phyloP scores from a whole-genome alignment of 2,329 filamentous ascomycete genomes.

The Paraphoma sp. region DNA sequence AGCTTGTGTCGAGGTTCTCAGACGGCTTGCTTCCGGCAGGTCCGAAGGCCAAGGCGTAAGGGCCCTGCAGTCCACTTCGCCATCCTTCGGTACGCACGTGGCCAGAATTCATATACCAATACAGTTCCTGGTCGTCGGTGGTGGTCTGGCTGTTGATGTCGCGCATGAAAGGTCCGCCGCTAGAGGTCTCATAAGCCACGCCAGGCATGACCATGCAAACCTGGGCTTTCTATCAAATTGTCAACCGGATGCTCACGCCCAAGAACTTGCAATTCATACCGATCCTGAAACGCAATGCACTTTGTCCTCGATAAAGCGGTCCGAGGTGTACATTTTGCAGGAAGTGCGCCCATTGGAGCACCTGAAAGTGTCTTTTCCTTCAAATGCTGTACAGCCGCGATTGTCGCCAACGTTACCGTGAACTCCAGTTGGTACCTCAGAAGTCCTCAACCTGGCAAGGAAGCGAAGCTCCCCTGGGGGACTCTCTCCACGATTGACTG shows the following conservation, averaged over 20 bases:
- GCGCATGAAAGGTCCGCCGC: constrained; percentile 32
- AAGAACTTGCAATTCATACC: constrained; percentile 5
- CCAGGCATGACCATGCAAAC: constrained; percentile 35
- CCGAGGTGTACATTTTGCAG: constrained; percentile 32
- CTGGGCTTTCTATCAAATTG: constrained; percentile 15
- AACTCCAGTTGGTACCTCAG: constrained; percentile 25
- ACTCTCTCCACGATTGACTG: constrained; percentile 26
- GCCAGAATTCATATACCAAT: constrained; percentile 34
- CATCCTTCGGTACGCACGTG: constrained; percentile 32
- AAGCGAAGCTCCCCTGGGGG: constrained; percentile 31
- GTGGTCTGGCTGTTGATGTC: constrained; percentile 32
- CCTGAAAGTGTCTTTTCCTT: constrained; percentile 33
- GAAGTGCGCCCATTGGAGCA: constrained; percentile 24
- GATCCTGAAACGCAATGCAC: constrained; percentile 30
- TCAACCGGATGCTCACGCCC: background rate
- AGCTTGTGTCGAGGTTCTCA: constrained; percentile 25
- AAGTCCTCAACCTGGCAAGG: constrained; percentile 6
- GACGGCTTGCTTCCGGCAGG: constrained; percentile 18
- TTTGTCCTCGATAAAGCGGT: constrained; percentile 32
- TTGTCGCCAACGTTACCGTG: constrained; percentile 29
- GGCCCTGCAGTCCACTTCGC: constrained; percentile 27
- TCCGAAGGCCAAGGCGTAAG: constrained; percentile 29
- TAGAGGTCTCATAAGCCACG: constrained; percentile 26
- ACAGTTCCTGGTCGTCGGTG: constrained; percentile 25
- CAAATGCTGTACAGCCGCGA: constrained; percentile 25